Evolutionary conservation across 1,139 yeast genomes (phyloP), one percentile per base, ranked within the genome.

Genomic region (Debaryomyces singareniensis): DNA sequence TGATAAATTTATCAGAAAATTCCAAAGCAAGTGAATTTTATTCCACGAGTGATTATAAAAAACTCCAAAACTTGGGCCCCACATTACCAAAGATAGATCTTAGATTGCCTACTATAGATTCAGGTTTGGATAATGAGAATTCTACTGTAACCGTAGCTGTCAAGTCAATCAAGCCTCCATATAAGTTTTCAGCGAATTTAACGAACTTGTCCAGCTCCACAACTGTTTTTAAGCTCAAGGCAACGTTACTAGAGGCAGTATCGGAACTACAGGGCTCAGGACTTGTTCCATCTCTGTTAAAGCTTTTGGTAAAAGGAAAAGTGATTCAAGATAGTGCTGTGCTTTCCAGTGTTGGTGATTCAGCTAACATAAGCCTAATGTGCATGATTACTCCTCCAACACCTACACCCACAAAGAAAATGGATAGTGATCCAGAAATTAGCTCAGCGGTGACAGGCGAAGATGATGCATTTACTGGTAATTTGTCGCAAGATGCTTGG

Each of bases 151-250:
- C 36, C 4, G 39, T 65, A 15, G 43, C 50, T 2, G 53, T 66
- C 43, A 65, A 65, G 43, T 63, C 71, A 15, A 64, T 67, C 31
- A 62, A 60, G 35, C 71, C 72, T 1, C 73, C 73, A 1, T 59
- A 42, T 47, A 64, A 60, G 42, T 65, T 67, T 42, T 44, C 47
- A 15, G 37, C 52, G 3, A 54, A 40, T 27, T 43, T 65, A 35
- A 35, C 35, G 2, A 39, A 36, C 25, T 49, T 61, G 4, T 37
- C 57, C 0, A 39, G 38, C 5, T 41, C 57, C 9, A 44, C 45
- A 24, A 55, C 65, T 5, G 51, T 67, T n/a, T 60, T 53, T 39
- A 51, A 51, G 27, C 50, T 62, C 27, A 67, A 67, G 34, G 28
- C 44, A 1, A 46, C 46, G 13, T 51, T 66, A 35, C 55, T 64